phyloP scores from a whole-genome alignment of 169 alveolate genomes.

The Plasmodium gallinaceum region DNA sequence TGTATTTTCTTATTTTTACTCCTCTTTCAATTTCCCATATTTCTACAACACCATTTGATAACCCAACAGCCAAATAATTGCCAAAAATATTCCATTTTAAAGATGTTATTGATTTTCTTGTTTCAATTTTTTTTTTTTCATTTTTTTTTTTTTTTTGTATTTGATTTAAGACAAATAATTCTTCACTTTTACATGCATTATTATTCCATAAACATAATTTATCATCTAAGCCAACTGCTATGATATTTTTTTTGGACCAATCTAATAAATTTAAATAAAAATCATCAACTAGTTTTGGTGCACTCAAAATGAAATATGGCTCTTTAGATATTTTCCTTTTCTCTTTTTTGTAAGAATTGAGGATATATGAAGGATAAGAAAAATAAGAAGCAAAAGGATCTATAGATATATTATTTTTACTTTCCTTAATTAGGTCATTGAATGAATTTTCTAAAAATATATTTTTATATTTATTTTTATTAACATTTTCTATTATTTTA shows the following conservation, averaged over 20 bases:
- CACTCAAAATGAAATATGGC: conserved; percentile 78
- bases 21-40: conserved; percentile 85
- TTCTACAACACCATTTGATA: conserved; percentile 91
- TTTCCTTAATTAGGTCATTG: neutral
- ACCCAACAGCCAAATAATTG: conserved; percentile 90
- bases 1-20: conserved; percentile 77
- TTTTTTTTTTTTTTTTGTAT: conserved; percentile 3
- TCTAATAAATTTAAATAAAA: conserved; percentile 89
- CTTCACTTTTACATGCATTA: conserved; percentile 19
- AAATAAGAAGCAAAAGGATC: neutral
- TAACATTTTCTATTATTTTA: neutral
- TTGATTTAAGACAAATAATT: conserved; percentile 25
- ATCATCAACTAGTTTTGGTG: conserved; percentile 90
- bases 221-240: conserved; percentile 87
- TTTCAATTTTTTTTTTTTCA: conserved; percentile 54
- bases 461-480: neutral
- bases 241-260: conserved; percentile 87
- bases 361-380: conserved; percentile 20
- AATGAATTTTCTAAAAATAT: conserved; percentile 31
- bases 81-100: conserved; percentile 92
- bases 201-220: conserved; percentile 86
- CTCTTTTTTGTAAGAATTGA: conserved; percentile 10
- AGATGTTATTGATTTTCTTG: conserved; percentile 85
- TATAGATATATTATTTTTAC: neutral
- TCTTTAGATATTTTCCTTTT: conserved; percentile 71